Percentiles rank a stretch among this genome's conserved stretches.
Evolutionary conservation across 805 yeast species (phyloP).

Genomic region (Ogataea naganishii): DNA sequence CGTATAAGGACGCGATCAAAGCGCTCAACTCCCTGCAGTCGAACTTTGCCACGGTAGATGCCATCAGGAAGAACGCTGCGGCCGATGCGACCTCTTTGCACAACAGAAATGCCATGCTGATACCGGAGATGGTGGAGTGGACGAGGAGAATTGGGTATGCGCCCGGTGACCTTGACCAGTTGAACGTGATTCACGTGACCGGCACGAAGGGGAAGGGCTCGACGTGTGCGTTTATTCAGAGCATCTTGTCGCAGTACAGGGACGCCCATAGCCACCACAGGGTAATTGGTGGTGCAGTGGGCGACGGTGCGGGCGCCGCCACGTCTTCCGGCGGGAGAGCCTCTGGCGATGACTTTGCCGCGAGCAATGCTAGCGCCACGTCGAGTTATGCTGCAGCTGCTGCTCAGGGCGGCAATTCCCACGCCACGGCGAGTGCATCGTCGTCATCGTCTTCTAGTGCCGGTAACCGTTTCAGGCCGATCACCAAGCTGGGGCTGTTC

Average conservation of each 20-base stretch:
- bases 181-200: constrained; percentile 85
- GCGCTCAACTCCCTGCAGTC: constrained; percentile 85
- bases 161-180: constrained; percentile 56
- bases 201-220: constrained; percentile 99
- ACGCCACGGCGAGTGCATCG: too few relatives aligned
- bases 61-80: constrained; percentile 58
- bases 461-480: constrained; percentile 17
- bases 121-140: constrained; percentile 85
- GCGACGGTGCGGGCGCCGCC: too few relatives aligned
- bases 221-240: constrained; percentile 88
- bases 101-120: constrained; percentile 54
- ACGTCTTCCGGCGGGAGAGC: neutral
- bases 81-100: neutral
- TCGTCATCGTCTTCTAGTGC: too few relatives aligned
- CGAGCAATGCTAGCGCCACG: constrained; percentile 1
- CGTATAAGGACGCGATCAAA: constrained; percentile 62
- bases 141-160: constrained; percentile 58
- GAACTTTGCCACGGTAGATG: constrained; percentile 84
- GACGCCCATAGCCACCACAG: too few relatives aligned
- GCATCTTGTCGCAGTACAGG: constrained; percentile 63
- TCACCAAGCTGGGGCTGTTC: constrained; percentile 77
- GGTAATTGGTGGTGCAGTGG: too few relatives aligned
- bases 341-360: neutral
- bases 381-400: too few relatives aligned
- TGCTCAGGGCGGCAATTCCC: too few relatives aligned